A percentile compares a stretch with the other conserved stretches of the same genome.
phyloP scores from a whole-genome alignment of 805 yeast species.

The Candida railenensis region DNA sequence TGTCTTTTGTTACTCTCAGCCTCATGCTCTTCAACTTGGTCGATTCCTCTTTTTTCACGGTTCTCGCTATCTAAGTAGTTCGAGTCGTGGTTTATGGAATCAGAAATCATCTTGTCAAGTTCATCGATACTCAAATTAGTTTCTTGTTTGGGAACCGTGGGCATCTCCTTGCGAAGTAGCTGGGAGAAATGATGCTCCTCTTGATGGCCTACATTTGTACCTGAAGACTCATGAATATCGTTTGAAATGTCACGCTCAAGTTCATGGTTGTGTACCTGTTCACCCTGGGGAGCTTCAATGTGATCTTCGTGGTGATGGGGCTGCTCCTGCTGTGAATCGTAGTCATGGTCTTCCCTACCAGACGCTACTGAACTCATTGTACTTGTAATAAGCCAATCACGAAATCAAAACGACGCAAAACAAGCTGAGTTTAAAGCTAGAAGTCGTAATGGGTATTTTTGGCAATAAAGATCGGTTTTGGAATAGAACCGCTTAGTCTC shows the following conservation, averaged over 20 bases:
- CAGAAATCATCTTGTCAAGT: slow-evolving; percentile 19
- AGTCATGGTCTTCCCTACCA: no score
- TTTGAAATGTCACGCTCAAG: not conserved
- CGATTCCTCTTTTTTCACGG: slow-evolving; percentile 1
- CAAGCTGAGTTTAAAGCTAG: no score
- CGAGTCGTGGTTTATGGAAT: slow-evolving; percentile 11
- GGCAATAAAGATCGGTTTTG: no score
- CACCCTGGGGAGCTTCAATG: not conserved
- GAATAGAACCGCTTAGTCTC: no score
- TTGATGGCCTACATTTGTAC: not conserved
- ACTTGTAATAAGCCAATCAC: no score
- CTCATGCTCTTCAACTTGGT: slow-evolving; percentile 2
- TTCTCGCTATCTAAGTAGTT: not conserved
- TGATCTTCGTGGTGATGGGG: not conserved
- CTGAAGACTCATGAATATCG: not conserved
- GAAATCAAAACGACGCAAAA: no score
- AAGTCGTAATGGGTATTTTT: no score
- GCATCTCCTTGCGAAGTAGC: slow-evolving; percentile 1
- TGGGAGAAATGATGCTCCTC: slow-evolving; percentile 3
- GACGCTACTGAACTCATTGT: no score
- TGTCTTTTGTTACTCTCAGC: slow-evolving; percentile 6
- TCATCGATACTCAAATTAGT: slow-evolving; percentile 10
- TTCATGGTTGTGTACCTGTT: not conserved
- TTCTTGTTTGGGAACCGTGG: not conserved
- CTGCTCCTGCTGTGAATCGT: not conserved